A percentile compares a stretch with the other conserved stretches of the same genome.
These are phyloP conservation scores for Sanguinoderma infundibulare DNA, from an alignment of 1,284 basidiomycete species.

Conservation along the genomic window DNA sequence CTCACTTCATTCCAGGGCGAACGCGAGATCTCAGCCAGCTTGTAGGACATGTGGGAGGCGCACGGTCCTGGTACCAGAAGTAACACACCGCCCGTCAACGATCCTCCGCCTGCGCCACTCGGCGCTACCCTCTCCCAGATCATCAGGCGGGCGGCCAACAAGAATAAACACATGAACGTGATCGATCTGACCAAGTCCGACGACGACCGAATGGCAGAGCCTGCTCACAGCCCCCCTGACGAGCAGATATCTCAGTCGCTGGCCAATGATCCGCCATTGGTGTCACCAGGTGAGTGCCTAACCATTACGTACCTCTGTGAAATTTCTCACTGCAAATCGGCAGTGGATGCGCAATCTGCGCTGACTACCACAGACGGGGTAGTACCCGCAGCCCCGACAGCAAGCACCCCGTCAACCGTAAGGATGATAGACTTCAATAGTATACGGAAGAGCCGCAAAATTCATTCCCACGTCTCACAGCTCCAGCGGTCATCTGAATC, in stretches of 20 bases:
- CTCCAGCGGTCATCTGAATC: background rate
- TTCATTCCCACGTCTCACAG: background rate
- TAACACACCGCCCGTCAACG: conserved; percentile 1
- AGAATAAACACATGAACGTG: conserved; percentile 13
- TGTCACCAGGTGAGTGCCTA: background rate
- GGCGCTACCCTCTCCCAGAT: conserved; percentile 16
- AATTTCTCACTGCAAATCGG: too few species aligned
- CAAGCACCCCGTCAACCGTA: background rate
- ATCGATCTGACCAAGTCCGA: conserved; percentile 24
- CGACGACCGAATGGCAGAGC: conserved; percentile 4
- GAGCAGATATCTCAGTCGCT: background rate
- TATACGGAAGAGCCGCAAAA: conserved; percentile 13
- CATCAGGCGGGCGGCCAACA: conserved; percentile 12
- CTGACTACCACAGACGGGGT: too few species aligned
- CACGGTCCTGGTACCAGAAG: background rate
- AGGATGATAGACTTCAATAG: conserved; percentile 14
- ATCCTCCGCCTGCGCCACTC: background rate
- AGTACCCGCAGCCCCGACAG: background rate
- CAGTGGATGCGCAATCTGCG: background rate
- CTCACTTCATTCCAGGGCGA: background rate
- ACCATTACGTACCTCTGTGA: too few species aligned
- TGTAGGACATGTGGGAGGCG: background rate
- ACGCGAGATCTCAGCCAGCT: background rate
- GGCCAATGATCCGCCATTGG: background rate
- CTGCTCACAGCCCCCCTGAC: background rate